A percentile compares a stretch with the other conserved stretches of the same genome.
Conservation (phyloP, 2,329 filamentous ascomycete species). For the Pseudocercospora fijiensis region DNA sequence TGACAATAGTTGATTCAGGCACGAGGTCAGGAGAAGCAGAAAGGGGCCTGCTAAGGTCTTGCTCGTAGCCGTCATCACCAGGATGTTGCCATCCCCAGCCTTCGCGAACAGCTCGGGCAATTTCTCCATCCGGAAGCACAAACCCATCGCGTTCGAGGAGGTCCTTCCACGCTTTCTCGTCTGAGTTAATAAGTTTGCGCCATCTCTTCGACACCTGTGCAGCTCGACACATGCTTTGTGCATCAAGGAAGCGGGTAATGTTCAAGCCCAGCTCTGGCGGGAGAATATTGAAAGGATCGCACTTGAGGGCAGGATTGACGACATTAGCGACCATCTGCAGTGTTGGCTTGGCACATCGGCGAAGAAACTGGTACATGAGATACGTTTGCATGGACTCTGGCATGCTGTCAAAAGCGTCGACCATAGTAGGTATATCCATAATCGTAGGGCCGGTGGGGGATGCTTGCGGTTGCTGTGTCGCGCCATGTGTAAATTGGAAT, state of each 20-base stretch:
- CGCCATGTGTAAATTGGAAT: slow-evolving; percentile 22
- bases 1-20: slow-evolving; percentile 24
- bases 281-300: slow-evolving; percentile 82
- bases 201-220: slow-evolving; percentile 93
- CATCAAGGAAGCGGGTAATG: slow-evolving; percentile 81
- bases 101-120: slow-evolving; percentile 80
- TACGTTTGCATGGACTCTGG: slow-evolving; percentile 90
- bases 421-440: slow-evolving; percentile 78
- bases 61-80: slow-evolving; percentile 66
- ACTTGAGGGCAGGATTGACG: slow-evolving; percentile 91
- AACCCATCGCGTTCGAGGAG: slow-evolving; percentile 84
- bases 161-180: slow-evolving; percentile 95
- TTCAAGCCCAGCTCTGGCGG: slow-evolving; percentile 85
- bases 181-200: slow-evolving; percentile 85
- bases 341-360: slow-evolving; percentile 81
- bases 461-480: slow-evolving; percentile 12
- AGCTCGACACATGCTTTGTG: slow-evolving; percentile 80
- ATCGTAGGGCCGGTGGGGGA: slow-evolving; percentile 43
- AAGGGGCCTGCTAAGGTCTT: slow-evolving; percentile 66
- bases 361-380: slow-evolving; percentile 93
- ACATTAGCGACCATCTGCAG: slow-evolving; percentile 85
- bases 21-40: slow-evolving; percentile 25
- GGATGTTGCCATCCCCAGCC: slow-evolving; percentile 99
- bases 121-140: slow-evolving; percentile 72
- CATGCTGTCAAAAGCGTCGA: slow-evolving; percentile 88